phyloP scores from a whole-genome alignment of 192 early-diverging fungal species.

The Glomus cerebriforme region DNA sequence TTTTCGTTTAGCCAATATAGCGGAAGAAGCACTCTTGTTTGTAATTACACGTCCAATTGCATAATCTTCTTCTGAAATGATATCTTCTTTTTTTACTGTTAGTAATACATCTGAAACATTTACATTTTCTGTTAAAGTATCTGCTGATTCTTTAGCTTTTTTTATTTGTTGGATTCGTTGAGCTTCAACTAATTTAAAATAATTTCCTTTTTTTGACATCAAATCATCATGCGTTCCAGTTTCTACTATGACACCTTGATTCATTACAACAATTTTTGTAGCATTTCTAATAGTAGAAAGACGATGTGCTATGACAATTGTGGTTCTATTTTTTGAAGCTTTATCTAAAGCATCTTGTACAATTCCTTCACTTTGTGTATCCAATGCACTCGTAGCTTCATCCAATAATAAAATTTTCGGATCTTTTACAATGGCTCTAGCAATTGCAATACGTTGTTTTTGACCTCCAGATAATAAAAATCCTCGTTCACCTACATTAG shows the following conservation, averaged over 20 bases:
- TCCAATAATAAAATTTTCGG: slow-evolving; percentile 86
- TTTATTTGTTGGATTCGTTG: slow-evolving; percentile 52
- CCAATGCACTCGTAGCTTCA: slow-evolving; percentile 89
- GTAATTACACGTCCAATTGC: neutral
- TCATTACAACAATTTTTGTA: slow-evolving; percentile 79
- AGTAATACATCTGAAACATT: neutral
- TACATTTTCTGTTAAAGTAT: too few relatives aligned
- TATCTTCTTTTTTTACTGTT: neutral
- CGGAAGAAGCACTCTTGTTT: slow-evolving; percentile 20
- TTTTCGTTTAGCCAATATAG: slow-evolving; percentile 2
- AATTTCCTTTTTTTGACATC: slow-evolving; percentile 54
- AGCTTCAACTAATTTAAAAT: slow-evolving; percentile 57
- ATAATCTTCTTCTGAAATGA: slow-evolving; percentile 22
- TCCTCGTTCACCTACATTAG: slow-evolving; percentile 84
- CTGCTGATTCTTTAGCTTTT: slow-evolving; percentile 26
- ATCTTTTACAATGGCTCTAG: slow-evolving; percentile 87
- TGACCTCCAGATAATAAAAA: slow-evolving; percentile 88
- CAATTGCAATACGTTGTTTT: slow-evolving; percentile 97
- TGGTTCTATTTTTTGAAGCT: slow-evolving; percentile 71
- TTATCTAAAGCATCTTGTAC: slow-evolving; percentile 81
- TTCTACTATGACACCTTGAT: slow-evolving; percentile 64
- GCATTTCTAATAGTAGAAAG: slow-evolving; percentile 83
- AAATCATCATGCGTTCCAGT: slow-evolving; percentile 72
- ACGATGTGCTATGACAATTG: slow-evolving; percentile 84
- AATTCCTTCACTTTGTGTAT: slow-evolving; percentile 72